Evolutionary conservation across 208 protist genomes (phyloP).

Genomic region (Leishmania mexicana): DNA sequence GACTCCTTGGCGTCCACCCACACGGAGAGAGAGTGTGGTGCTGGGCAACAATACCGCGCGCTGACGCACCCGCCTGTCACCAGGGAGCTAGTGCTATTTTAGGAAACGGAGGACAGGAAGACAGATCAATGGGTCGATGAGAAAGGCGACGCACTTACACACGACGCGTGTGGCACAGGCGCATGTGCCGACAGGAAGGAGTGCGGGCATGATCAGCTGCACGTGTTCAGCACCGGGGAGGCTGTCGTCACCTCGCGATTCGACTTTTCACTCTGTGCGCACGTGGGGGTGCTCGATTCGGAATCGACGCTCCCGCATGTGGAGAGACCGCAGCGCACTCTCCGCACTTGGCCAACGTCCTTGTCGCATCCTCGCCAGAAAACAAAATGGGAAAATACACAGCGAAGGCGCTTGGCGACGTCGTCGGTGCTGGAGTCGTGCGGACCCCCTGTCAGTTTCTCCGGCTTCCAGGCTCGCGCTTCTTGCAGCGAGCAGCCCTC

Average conservation of each 20-base stretch:
- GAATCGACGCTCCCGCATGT: background rate
- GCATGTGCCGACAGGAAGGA: no score
- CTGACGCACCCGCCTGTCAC: background rate
- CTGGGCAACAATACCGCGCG: background rate
- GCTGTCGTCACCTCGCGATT: background rate
- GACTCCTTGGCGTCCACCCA: background rate
- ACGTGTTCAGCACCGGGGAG: no score
- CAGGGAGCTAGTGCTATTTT: no score
- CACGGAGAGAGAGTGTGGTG: background rate
- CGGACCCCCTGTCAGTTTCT: background rate
- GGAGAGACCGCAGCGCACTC: background rate
- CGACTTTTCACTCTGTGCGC: background rate
- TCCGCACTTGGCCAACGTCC: background rate
- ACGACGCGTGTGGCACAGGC: background rate
- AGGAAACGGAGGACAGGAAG: no score
- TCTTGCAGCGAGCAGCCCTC: background rate
- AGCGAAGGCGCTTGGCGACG: background rate
- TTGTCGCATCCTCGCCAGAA: background rate
- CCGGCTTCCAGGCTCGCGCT: background rate
- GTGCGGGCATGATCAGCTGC: no score
- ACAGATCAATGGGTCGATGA: background rate
- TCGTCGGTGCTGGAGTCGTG: background rate
- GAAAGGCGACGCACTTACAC: background rate
- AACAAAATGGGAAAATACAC: background rate
- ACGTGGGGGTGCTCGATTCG: background rate